Conservation (phyloP, 1,284 basidiomycete species). For the Rhodofomes roseus region DNA sequence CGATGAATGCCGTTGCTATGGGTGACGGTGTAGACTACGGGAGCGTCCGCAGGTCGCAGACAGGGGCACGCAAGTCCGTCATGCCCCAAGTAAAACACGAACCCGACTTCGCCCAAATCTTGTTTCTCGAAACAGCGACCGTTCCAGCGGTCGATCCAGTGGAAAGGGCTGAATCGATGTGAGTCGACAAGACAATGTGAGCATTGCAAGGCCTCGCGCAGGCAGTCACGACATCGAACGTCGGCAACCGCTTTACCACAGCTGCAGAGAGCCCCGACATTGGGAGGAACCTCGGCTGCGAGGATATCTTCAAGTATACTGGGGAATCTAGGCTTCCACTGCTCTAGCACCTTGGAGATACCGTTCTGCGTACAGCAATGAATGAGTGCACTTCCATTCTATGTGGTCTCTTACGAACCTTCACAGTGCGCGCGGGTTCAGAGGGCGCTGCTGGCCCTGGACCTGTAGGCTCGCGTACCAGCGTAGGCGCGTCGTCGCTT, state of each 20-base stretch:
- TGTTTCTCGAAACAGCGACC: neutral
- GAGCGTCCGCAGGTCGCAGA: neutral
- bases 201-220: neutral
- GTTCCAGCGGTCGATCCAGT: neutral
- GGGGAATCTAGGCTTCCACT: neutral
- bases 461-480: too few species aligned
- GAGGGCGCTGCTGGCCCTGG: too few species aligned
- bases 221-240: neutral
- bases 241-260: neutral
- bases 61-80: neutral
- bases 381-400: too few species aligned
- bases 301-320: neutral
- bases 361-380: too few species aligned
- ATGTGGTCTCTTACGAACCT: too few species aligned
- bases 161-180: neutral
- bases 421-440: too few species aligned
- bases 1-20: slow-evolving; percentile 1
- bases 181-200: neutral
- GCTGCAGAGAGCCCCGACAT: neutral
- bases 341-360: neutral
- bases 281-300: neutral
- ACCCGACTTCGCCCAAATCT: neutral
- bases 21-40: neutral
- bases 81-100: neutral
- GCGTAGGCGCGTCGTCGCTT: too few species aligned